A percentile compares a stretch with the other conserved stretches of the same genome.
Evolutionary conservation across 805 yeast genomes (phyloP).

Genomic region (Millerozyma acaciae): DNA sequence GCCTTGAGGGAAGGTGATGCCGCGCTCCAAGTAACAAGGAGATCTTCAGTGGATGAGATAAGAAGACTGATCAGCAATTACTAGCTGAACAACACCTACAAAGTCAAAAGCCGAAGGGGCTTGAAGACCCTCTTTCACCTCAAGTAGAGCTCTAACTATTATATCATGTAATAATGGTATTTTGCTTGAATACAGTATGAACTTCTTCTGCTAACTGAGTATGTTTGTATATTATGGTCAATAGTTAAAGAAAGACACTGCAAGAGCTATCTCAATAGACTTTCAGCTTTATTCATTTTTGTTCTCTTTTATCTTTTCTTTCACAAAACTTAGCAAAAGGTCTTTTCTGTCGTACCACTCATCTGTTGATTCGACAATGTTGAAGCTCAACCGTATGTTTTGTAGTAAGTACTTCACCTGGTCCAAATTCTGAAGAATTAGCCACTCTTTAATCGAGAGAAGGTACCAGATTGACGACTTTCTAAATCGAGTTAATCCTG

Average conservation of each 20-base stretch:
- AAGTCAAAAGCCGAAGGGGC: too few species aligned
- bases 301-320: slow-evolving; percentile 7
- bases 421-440: slow-evolving; percentile 20
- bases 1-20: too few species aligned
- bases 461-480: slow-evolving; percentile 77
- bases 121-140: too few species aligned
- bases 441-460: slow-evolving; percentile 71
- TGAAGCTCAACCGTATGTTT: slow-evolving; percentile 23
- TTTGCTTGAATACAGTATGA: too few species aligned
- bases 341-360: slow-evolving; percentile 35
- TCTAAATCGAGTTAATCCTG: slow-evolving; percentile 57
- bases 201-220: neutral
- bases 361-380: slow-evolving; percentile 12
- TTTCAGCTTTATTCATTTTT: neutral
- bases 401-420: slow-evolving; percentile 25
- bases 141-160: too few species aligned
- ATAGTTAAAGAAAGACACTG: neutral
- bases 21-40: too few species aligned
- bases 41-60: too few species aligned
- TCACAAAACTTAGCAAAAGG: slow-evolving; percentile 22
- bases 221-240: neutral
- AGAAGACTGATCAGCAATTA: too few species aligned
- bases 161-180: too few species aligned
- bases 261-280: neutral
- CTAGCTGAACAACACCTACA: too few species aligned